phyloP scores from a whole-genome alignment of 2,329 filamentous ascomycete species.

The Lithohypha guttulata region DNA sequence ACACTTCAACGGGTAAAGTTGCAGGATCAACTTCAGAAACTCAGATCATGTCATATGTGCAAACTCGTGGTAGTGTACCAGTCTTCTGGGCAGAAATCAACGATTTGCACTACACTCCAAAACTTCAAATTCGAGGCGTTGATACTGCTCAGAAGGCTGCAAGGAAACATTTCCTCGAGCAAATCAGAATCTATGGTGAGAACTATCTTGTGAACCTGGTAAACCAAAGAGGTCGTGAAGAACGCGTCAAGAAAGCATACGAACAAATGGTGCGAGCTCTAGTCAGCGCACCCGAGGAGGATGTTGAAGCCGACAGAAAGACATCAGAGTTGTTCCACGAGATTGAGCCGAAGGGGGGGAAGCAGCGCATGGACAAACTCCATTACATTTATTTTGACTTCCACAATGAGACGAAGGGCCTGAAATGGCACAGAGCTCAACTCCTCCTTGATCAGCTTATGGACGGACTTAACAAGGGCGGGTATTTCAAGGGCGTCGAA shows the following conservation, averaged over 20 bases:
- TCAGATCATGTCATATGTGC: conserved; percentile 87
- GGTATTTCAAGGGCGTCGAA: conserved; percentile 88
- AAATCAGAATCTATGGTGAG: conserved; percentile 86
- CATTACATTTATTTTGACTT: conserved; percentile 99
- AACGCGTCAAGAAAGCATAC: conserved; percentile 82
- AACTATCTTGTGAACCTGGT: conserved; percentile 96
- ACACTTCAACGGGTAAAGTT: conserved; percentile 60
- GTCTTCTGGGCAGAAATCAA: conserved; percentile 97
- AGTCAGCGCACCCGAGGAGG: conserved; percentile 57
- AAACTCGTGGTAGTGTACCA: conserved; percentile 91
- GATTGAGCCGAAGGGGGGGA: conserved; percentile 51
- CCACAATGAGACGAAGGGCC: conserved; percentile 91
- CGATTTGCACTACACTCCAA: conserved; percentile 80
- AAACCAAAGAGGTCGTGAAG: conserved; percentile 88
- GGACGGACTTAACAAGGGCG: conserved; percentile 63
- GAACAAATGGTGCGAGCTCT: conserved; percentile 77
- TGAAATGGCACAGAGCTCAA: conserved; percentile 85
- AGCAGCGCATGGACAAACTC: conserved; percentile 64
- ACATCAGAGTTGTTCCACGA: conserved; percentile 72
- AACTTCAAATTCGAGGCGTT: conserved; percentile 73
- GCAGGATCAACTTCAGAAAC: conserved; percentile 57
- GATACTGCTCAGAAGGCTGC: conserved; percentile 72
- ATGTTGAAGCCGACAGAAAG: conserved; percentile 51
- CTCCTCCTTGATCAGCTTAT: conserved; percentile 73
- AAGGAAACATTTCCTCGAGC: conserved; percentile 80